Evolutionary conservation across 2,329 filamentous ascomycete genomes (phyloP), one percentile per base, ranked within the genome.

Genomic region (Pseudogymnoascus sp.): DNA sequence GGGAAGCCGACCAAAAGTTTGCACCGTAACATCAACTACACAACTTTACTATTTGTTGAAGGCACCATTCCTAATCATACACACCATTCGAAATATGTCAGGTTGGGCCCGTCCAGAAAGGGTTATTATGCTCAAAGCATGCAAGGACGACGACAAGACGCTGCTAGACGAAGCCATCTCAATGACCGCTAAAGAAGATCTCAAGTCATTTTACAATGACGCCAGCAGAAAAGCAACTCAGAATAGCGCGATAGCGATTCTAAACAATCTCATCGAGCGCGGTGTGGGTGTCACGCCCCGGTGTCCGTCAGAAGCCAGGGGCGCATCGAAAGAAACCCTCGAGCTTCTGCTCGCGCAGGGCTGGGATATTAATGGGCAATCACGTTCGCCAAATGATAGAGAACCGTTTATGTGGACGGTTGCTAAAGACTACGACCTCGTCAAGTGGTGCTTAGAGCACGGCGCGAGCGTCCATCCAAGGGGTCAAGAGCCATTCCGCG

Each of bases 321-420:
- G 54, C 1, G 21, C 42, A 60, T 60, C 61, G 16, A 26, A 47
- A 40, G 61, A 63, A 51, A 42, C 61, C 16, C 64, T 65, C 54
- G 64, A 65, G 61, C 54, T 65, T 37, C 61, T 65, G 1, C 21
- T 65, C 57, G 64, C 6, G 23, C 42, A 65, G 1, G 61, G 61
- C 26, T 65, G 64, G 64, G 64, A 65, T 45, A 63, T 65, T 26
- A 60, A 65, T 47, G 31, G 4, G 14, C 64, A 11, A 3, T 1
- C 10, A 3, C 23, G 51, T 3, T n/a, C n/a, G n/a, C n/a, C 11
- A 31, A 1, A 57, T 57, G 36, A 45, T 36, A n/a, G 12, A 57
- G 23, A 57, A 57, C 51, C 64, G 14, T 65, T 65, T 12, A 47
- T 63, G 18, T 63, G 64, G 64, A 6, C 2, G 12, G 61, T 65